phyloP scores from a whole-genome alignment of 805 yeast genomes.

The Saturnispora besseyi region DNA sequence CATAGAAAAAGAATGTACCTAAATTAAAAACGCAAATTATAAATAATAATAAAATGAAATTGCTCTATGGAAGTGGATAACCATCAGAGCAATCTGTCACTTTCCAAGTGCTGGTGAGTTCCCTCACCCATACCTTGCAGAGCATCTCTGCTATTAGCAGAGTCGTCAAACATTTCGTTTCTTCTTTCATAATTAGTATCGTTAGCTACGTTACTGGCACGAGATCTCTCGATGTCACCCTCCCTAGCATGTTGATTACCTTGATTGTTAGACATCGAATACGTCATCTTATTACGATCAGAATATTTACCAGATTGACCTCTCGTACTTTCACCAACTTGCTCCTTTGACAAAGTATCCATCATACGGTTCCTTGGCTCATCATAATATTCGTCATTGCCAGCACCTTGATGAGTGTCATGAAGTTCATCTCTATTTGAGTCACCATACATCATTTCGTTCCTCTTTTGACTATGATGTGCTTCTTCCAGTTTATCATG shows the following conservation, averaged over 20 bases:
- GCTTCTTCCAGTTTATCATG: not conserved
- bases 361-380: conserved; percentile 12
- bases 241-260: not conserved
- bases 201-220: not conserved
- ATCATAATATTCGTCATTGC: not conserved
- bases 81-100: not conserved
- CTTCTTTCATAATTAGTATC: not conserved
- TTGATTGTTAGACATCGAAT: not conserved
- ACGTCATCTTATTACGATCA: not conserved
- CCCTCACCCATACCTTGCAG: not conserved
- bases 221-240: not conserved
- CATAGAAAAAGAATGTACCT: too few species aligned
- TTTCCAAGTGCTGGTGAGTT: not conserved
- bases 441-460: conserved; percentile 10
- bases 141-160: not conserved
- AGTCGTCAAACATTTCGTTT: not conserved
- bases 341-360: conserved; percentile 13
- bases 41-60: not conserved
- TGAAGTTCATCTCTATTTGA: conserved; percentile 10
- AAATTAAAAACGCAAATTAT: not conserved
- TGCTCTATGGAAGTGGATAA: too few species aligned
- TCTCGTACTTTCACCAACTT: not conserved
- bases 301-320: not conserved
- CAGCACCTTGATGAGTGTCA: not conserved
- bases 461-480: not conserved